Evolutionary conservation across 768 basidiomycete species (phyloP).

Genomic region (Serpula lacrymans): DNA sequence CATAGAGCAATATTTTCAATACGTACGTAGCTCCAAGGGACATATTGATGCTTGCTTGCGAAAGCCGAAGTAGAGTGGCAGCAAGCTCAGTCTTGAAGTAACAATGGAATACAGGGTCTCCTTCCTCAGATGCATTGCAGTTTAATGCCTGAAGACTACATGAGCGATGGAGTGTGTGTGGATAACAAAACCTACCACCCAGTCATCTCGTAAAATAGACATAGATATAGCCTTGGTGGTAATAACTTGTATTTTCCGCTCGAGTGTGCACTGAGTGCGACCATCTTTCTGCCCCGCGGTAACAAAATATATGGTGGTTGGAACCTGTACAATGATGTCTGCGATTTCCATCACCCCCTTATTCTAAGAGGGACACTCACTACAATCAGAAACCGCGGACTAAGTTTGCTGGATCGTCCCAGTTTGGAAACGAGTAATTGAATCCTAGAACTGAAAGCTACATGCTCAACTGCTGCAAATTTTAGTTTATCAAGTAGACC

Average conservation of each 20-base stretch:
- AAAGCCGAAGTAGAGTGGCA: constrained; percentile 76
- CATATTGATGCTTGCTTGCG: constrained; percentile 71
- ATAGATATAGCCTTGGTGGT: constrained; percentile 85
- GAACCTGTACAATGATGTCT: constrained; percentile 73
- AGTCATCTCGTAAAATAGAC: constrained; percentile 91
- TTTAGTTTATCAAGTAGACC: constrained; percentile 2
- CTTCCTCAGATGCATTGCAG: constrained; percentile 79
- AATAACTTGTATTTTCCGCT: constrained; percentile 86
- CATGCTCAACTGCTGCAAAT: constrained; percentile 59
- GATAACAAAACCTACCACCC: constrained; percentile 60
- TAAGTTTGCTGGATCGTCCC: constrained; percentile 84
- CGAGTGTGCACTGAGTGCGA: constrained; percentile 51
- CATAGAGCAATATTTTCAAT: constrained; percentile 1
- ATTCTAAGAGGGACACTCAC: constrained; percentile 45
- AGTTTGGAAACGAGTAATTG: constrained; percentile 85
- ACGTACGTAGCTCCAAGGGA: constrained; percentile 75
- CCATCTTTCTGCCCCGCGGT: constrained; percentile 64
- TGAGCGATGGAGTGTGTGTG: constrained; percentile 5
- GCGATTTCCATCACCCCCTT: neutral
- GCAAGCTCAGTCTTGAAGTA: constrained; percentile 95
- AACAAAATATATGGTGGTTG: constrained; percentile 81
- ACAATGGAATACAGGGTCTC: constrained; percentile 89
- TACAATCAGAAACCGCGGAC: constrained; percentile 85
- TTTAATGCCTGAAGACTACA: constrained; percentile 63
- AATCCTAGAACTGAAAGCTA: constrained; percentile 78